These are phyloP conservation scores for Ustilago bromivora DNA, from an alignment of 1,284 basidiomycete genomes.

Conservation along the genomic window DNA sequence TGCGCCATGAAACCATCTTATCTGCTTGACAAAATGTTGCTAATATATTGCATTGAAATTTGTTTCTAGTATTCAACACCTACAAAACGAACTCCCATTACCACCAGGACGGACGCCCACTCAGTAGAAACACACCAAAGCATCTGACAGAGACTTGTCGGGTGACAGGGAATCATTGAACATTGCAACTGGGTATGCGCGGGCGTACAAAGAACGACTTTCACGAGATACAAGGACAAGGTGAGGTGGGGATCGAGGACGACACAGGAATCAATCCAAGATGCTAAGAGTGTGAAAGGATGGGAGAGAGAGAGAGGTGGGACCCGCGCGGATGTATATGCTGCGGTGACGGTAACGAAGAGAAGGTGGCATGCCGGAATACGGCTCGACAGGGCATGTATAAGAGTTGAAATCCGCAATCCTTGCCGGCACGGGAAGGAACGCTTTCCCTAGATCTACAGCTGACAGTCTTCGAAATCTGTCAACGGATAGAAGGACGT, in stretches of 20 bases:
- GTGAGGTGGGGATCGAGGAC: not conserved
- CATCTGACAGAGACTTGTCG: not conserved
- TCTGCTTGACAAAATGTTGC: no score
- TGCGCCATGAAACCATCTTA: constrained; percentile 47
- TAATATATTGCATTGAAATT: not conserved
- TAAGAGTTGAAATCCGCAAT: not conserved
- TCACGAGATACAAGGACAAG: constrained; percentile 12
- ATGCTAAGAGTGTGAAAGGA: not conserved
- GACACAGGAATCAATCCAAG: constrained; percentile 5
- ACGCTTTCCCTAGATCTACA: not conserved
- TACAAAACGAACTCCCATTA: no score
- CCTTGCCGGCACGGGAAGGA: not conserved
- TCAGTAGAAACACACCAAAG: no score
- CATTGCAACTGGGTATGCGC: constrained; percentile 15
- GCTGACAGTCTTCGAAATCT: not conserved
- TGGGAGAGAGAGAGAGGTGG: not conserved
- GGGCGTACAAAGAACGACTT: constrained; percentile 4
- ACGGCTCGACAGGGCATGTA: not conserved
- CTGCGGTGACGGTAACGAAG: not conserved
- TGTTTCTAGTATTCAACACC: no score
- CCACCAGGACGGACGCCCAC: no score
- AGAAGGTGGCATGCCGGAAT: not conserved
- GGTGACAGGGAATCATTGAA: constrained; percentile 6
- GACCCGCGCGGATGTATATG: constrained; percentile 2
- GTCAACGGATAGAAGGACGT: not conserved